A percentile compares a stretch with the other conserved stretches of the same genome.
Conservation (phyloP, 768 basidiomycete genomes). For the Termitomyces sp. region DNA sequence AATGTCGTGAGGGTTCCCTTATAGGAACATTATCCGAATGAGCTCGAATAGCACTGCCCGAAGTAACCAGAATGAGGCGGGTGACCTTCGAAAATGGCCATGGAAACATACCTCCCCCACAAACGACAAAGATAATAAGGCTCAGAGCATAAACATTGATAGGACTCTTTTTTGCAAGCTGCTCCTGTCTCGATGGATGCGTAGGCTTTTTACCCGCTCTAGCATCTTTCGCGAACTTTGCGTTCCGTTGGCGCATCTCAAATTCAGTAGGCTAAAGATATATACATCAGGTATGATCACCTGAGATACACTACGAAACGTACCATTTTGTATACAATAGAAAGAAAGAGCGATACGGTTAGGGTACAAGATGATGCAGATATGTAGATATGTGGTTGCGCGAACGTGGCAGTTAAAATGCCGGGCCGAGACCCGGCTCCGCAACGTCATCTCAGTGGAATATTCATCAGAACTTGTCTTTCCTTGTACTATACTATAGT, state of each 20-base stretch:
- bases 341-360: not conserved
- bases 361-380: not conserved
- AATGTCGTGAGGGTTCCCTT: conserved; percentile 12
- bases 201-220: conserved; percentile 72
- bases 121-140: conserved; percentile 66
- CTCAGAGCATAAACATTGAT: conserved; percentile 73
- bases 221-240: conserved; percentile 71
- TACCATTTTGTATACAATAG: not conserved
- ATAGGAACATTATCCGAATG: conserved; percentile 60
- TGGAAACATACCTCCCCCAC: conserved; percentile 65
- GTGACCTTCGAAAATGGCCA: not conserved
- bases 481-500: too few species aligned
- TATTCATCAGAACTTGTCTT: not conserved
- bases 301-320: not conserved
- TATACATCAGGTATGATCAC: not conserved
- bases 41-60: conserved; percentile 69
- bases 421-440: not conserved
- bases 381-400: not conserved
- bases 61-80: not conserved
- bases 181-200: conserved; percentile 67
- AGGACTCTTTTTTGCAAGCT: conserved; percentile 65
- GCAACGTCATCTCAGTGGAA: not conserved
- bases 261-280: conserved; percentile 67
- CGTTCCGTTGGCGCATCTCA: conserved; percentile 76
- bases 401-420: conserved; percentile 16